Percentiles rank a stretch among this genome's conserved stretches.
These are phyloP conservation scores for Neocatenulostroma microsporum DNA, from an alignment of 2,329 filamentous ascomycete species.

Conservation along the genomic window DNA sequence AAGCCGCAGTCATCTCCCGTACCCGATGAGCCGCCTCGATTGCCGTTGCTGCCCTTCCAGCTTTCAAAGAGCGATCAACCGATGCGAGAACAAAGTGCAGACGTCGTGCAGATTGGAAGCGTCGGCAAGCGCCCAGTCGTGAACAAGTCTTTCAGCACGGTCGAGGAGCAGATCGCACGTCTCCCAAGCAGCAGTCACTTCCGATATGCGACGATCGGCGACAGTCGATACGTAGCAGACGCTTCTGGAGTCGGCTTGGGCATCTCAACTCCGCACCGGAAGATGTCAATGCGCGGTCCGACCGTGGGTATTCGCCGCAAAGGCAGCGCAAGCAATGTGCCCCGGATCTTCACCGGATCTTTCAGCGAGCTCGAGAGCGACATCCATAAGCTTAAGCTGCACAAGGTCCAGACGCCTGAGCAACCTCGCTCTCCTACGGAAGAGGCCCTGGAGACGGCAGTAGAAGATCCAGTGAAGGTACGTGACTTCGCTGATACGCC, in stretches of 20 bases:
- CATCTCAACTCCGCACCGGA: not conserved
- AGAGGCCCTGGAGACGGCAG: no score
- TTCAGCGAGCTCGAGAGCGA: conserved; percentile 18
- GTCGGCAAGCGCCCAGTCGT: not conserved
- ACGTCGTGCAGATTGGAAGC: not conserved
- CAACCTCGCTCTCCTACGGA: conserved; percentile 5
- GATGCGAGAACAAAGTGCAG: no score
- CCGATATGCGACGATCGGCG: conserved; percentile 11
- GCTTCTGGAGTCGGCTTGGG: not conserved
- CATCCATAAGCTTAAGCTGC: conserved; percentile 11
- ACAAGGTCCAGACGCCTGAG: conserved; percentile 11
- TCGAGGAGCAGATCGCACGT: conserved; percentile 14
- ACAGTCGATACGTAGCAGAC: conserved; percentile 11
- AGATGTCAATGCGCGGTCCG: not conserved
- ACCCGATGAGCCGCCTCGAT: conserved; percentile 1
- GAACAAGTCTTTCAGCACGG: conserved; percentile 16
- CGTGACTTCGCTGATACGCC: conserved; percentile 13
- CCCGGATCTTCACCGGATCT: conserved; percentile 22
- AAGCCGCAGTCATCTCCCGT: not conserved
- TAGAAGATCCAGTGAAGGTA: conserved; percentile 5
- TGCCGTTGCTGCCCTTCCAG: conserved; percentile 2
- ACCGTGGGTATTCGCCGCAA: conserved; percentile 3
- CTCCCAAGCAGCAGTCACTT: conserved; percentile 13
- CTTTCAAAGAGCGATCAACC: no score
- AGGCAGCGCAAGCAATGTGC: conserved; percentile 8